phyloP scores from a whole-genome alignment of 176 grass and related monocot genomes.

The Oryza meridionalis region DNA sequence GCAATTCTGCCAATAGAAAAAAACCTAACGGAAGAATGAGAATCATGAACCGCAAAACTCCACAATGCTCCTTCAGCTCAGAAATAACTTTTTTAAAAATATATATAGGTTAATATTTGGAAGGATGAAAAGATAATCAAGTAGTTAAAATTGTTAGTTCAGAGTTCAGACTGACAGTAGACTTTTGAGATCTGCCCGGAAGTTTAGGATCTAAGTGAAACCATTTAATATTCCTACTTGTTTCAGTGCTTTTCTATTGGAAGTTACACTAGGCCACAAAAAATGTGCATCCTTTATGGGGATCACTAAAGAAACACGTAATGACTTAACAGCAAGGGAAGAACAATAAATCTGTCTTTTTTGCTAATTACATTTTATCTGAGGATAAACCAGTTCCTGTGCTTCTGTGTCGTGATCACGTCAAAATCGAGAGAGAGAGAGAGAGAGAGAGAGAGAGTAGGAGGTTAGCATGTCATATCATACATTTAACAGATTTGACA shows the following conservation, averaged over 20 bases:
- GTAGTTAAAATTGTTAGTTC: neutral
- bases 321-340: neutral
- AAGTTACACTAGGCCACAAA: conserved; percentile 25
- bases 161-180: neutral
- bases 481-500: conserved; percentile 1
- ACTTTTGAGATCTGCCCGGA: conserved; percentile 1
- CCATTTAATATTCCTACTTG: neutral
- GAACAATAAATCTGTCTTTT: neutral
- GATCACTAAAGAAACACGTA: neutral
- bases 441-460: neutral
- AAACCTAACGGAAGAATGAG: neutral
- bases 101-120: neutral
- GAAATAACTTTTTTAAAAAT: neutral
- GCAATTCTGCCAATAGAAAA: neutral
- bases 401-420: neutral
- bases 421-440: neutral
- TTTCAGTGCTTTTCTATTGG: conserved; percentile 18
- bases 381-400: neutral
- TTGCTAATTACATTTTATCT: neutral
- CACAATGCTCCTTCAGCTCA: neutral
- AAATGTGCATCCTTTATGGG: neutral
- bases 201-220: conserved; percentile 12
- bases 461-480: neutral
- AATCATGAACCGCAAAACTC: neutral
- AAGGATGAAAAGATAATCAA: neutral